Conservation (phyloP, 2,329 filamentous ascomycete genomes). For the Paradendryphiella salina region DNA sequence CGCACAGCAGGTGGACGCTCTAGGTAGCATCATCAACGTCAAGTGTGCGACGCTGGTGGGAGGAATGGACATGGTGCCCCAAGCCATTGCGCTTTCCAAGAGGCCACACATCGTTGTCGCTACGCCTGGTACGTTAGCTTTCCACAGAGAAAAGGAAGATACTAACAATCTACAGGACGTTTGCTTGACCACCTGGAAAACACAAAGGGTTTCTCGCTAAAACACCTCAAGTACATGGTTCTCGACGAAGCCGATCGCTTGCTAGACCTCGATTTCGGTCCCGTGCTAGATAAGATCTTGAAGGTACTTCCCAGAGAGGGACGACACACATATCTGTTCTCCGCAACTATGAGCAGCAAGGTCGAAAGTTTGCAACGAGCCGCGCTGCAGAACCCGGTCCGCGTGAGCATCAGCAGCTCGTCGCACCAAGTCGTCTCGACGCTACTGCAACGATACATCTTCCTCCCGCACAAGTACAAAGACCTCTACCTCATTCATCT, state of each 20-base stretch:
- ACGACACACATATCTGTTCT: conserved; percentile 77
- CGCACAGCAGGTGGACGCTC: conserved; percentile 79
- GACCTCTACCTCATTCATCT: conserved; percentile 88
- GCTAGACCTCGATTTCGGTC: conserved; percentile 91
- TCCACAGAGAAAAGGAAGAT: background rate
- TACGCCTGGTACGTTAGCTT: conserved; percentile 61
- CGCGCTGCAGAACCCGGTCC: conserved; percentile 79
- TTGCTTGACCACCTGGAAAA: conserved; percentile 92
- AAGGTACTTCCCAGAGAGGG: conserved; percentile 71
- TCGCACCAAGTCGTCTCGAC: conserved; percentile 93
- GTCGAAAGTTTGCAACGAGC: conserved; percentile 91
- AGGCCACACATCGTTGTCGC: conserved; percentile 93
- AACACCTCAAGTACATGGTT: conserved; percentile 81
- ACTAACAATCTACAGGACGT: conserved; percentile 57
- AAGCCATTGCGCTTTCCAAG: conserved; percentile 89
- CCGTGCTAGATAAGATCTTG: conserved; percentile 88
- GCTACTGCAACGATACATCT: conserved; percentile 81
- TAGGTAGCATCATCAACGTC: conserved; percentile 86
- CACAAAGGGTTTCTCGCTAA: conserved; percentile 90
- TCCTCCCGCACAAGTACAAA: conserved; percentile 76
- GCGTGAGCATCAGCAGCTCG: conserved; percentile 77
- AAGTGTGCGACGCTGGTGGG: conserved; percentile 85
- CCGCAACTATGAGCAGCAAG: conserved; percentile 90
- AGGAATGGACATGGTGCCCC: conserved; percentile 93
- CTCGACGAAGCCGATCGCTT: conserved; percentile 94